Base-by-base conservation (phyloP, 176 grass and related monocot genomes). In the Musa itinerans region DNA sequence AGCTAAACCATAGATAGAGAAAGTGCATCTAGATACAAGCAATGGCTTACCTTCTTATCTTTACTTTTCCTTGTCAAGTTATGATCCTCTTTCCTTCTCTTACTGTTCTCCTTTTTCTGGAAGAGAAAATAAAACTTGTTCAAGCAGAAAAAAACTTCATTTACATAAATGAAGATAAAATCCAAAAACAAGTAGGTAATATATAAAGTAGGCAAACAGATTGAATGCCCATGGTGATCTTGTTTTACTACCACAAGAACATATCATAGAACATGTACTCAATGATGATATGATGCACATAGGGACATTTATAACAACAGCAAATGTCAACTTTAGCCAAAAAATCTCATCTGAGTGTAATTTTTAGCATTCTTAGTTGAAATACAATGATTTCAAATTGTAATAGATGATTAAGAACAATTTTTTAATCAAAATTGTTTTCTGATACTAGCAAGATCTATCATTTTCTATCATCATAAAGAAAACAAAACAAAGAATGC, bases 31-130 rank as follows among this genome's bases (percentile, higher is more conserved):
- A 43, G 34, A 43, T 43, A 43, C 34, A 43, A 55, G 63, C 15
- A 66, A 43, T 19, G 25, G 65, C 49, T 26, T 58, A 91, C 89
- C 85, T 91, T 91, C 65, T 91, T 91, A 80, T 87, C 89, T 87
- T 85, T 91, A 77, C 53, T 87, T 85, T 87, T 91, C 77, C 79
- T 85, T 26, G 83, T 43, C 78, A 87, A 74, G 69, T 65, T 80
- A 29, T 79, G 52, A 19, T 91, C 89, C 25, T 90, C 88, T 78
- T 85, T 90, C 84, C 79, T 87, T 80, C 76, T 91, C 82, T 85
- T 91, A 63, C 53, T 76, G 57, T 24, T 87, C 64, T 91, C 89
- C 53, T 91, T 91, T 83, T 72, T 91, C 89, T 91, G 82, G 59
- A 77, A 23, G 34, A 69, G 26, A 65, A 74, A 24, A 74, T 29